These are phyloP conservation scores for Hirschfeldia incana DNA, from an alignment of 345 rosid genomes.

Conservation along the genomic window DNA sequence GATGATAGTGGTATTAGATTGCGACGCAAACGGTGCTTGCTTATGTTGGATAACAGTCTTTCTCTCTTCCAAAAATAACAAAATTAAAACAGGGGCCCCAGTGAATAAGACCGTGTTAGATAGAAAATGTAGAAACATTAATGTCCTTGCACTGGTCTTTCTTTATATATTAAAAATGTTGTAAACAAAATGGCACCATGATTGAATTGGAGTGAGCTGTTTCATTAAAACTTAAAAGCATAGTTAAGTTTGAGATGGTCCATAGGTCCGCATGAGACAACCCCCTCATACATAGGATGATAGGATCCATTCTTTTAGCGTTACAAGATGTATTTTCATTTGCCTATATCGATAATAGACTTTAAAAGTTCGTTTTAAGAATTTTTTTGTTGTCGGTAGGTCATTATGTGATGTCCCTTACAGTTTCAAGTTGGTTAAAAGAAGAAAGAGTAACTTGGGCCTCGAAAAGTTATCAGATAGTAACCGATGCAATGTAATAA, in stretches of 20 bases:
- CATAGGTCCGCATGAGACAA: constrained; percentile 15
- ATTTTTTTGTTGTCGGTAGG: too few relatives aligned
- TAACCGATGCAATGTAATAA: constrained; percentile 10
- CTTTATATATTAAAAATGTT: constrained; percentile 3
- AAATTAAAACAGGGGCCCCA: neutral
- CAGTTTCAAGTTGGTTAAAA: too few relatives aligned
- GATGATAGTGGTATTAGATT: constrained; percentile 20
- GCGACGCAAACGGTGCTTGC: constrained; percentile 18
- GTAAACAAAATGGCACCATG: constrained; percentile 1
- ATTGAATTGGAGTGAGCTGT: constrained; percentile 22
- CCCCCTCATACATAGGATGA: constrained; percentile 10
- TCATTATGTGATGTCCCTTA: too few relatives aligned
- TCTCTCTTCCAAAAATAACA: neutral
- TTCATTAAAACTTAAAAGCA: constrained; percentile 30
- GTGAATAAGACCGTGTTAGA: constrained; percentile 8
- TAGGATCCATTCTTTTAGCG: neutral
- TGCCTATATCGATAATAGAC: neutral
- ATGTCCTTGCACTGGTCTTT: constrained; percentile 5
- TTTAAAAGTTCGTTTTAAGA: too few relatives aligned
- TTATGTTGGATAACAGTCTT: neutral
- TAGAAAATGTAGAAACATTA: neutral
- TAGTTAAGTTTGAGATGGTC: constrained; percentile 1
- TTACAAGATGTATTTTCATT: neutral
- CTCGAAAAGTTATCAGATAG: neutral
- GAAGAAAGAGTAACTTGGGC: neutral